Evolutionary conservation across 2,329 filamentous ascomycete species (phyloP).

Genomic region (Pseudogymnoascus sp.): DNA sequence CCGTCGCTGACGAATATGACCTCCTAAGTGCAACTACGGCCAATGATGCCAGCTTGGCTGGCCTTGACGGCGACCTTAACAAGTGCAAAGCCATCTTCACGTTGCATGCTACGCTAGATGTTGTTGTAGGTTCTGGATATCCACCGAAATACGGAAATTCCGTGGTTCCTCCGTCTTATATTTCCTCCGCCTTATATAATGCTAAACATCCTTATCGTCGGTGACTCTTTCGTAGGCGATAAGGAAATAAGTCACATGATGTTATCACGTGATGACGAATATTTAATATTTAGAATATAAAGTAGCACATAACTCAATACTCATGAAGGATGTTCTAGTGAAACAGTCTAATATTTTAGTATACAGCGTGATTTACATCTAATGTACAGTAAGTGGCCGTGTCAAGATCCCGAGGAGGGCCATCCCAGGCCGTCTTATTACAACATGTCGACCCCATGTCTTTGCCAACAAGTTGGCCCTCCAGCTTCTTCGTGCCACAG

Average conservation of each 20-base stretch:
- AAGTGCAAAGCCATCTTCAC: neutral
- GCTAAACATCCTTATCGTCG: neutral
- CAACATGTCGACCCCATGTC: neutral
- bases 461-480: neutral
- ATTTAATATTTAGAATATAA: neutral
- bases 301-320: neutral
- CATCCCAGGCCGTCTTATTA: neutral
- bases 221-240: neutral
- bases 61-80: neutral
- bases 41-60: neutral
- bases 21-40: conserved; percentile 1
- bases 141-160: neutral
- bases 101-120: neutral
- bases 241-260: neutral
- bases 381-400: neutral
- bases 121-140: neutral
- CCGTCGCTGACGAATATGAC: neutral
- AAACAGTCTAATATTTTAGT: neutral
- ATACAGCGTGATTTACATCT: conserved; percentile 4
- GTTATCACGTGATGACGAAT: neutral
- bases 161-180: conserved; percentile 1
- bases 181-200: neutral
- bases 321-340: neutral
- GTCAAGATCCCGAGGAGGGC: neutral
- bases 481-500: neutral